Evolutionary conservation across 305 asterid species (phyloP), one percentile per base, ranked within the genome.

Genomic region (Solanum hybrid): DNA sequence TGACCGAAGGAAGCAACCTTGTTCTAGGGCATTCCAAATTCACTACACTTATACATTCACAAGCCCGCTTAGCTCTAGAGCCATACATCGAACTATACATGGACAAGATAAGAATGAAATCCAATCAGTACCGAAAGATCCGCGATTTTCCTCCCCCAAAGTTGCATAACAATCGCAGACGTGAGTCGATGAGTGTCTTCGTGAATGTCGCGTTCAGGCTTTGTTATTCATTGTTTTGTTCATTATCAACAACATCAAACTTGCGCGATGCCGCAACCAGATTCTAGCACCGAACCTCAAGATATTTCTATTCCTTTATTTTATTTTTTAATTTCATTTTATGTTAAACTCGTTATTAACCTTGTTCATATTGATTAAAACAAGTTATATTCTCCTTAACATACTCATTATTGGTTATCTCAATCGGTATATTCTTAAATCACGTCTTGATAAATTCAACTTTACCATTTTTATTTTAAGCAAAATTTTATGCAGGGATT

Each of bases 401-500:
- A 35, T 35, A 35, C 37, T 35, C 37, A 35, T 35, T 35, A 35
- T 31, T 0, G 0, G 5, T 72, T 0, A 27, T 27, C 10, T 72
- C 35, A 13, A 13, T 72, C 5, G 0, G 0, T 12, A 11, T 7
- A 0, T 72, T 27, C 78, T 72, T 6, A 0, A 27, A 1, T 26
- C 22, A 27, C 78, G 0, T 72, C 77, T 69, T 32, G 0, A 26
- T 71, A 71, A 26, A 71, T 72, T 72, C 20, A 72, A 64, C 12
- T 38, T 38, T 38, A 38, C 46, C 46, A 38, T 38, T 38, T 38
- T 10, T 38, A 38, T 38, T 2, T n/a, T 5, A 69, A 69, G 76
- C 16, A 0, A n/a, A 69, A 69, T 69, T 69, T 69, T 69, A 69
- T 24, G 16, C 0, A 0, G 16, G 4, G 14, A 66, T 69, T 24